phyloP scores from a whole-genome alignment of 2,329 filamentous ascomycete genomes.

The Tolypocladium endophyticum region DNA sequence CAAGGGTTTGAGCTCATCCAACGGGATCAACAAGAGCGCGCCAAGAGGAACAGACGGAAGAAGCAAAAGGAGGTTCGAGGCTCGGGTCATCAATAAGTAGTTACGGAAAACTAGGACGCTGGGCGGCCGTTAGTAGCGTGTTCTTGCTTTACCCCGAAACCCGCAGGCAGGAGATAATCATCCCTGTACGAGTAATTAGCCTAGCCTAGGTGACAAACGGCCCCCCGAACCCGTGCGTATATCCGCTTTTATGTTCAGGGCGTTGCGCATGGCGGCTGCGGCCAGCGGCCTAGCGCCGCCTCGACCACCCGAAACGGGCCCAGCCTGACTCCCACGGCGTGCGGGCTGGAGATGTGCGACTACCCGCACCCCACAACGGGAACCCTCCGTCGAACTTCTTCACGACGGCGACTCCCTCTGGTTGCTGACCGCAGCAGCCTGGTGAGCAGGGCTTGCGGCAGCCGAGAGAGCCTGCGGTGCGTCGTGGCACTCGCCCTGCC shows the following conservation, averaged over 20 bases:
- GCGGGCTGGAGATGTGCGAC: too few species aligned
- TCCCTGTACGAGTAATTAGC: background rate
- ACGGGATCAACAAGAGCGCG: background rate
- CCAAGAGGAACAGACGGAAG: background rate
- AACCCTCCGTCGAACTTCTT: too few species aligned
- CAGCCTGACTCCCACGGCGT: too few species aligned
- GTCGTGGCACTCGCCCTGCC: background rate
- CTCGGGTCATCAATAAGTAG: background rate
- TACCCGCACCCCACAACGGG: too few species aligned
- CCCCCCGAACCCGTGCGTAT: background rate
- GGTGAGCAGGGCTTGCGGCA: background rate
- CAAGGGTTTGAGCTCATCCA: background rate
- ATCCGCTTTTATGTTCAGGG: background rate
- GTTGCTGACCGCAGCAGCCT: background rate
- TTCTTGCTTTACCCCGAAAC: background rate
- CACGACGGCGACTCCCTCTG: too few species aligned
- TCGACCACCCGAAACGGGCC: background rate
- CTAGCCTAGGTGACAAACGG: background rate
- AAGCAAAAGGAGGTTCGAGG: background rate
- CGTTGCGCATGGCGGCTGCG: background rate
- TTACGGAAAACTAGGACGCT: background rate
- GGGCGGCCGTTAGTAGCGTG: background rate
- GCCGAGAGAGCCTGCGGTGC: background rate
- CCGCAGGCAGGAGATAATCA: background rate
- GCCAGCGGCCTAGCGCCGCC: background rate